Conservation (phyloP, 225 moss, liverwort and hornwort genomes). For the Polytrichum commune region DNA sequence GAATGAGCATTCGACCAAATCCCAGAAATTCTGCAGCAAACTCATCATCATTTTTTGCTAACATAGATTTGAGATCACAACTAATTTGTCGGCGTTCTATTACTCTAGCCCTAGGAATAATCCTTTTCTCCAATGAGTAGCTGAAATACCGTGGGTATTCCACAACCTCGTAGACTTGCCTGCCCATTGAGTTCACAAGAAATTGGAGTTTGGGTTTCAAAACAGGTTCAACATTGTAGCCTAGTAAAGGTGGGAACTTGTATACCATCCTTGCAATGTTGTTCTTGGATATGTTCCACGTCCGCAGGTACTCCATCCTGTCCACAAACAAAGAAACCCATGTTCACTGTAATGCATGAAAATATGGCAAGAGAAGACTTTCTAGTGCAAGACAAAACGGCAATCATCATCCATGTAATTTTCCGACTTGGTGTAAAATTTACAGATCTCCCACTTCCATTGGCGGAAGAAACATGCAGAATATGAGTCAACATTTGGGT, state of each 20-base stretch:
- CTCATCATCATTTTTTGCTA: conserved; percentile 75
- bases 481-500: too few relatives aligned
- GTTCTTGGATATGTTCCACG: conserved; percentile 51
- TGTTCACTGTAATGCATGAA: not conserved
- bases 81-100: conserved; percentile 58
- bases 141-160: conserved; percentile 87
- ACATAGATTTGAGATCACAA: conserved; percentile 75
- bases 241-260: conserved; percentile 81
- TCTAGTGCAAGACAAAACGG: not conserved
- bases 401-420: too few relatives aligned
- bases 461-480: too few relatives aligned
- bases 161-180: conserved; percentile 68
- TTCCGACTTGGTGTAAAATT: too few relatives aligned
- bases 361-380: not conserved
- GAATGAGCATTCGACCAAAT: conserved; percentile 66
- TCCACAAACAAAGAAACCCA: conserved; percentile 6
- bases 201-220: conserved; percentile 81
- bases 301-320: conserved; percentile 82
- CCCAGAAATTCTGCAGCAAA: conserved; percentile 88
- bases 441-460: too few relatives aligned
- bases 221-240: conserved; percentile 77
- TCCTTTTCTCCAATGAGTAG: conserved; percentile 89
- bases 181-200: conserved; percentile 60
- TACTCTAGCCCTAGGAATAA: conserved; percentile 80
- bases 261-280: conserved; percentile 76